Evolutionary conservation across 1,139 yeast species (phyloP), one percentile per base, ranked within the genome.

Genomic region (Sporopachydermia cereana): DNA sequence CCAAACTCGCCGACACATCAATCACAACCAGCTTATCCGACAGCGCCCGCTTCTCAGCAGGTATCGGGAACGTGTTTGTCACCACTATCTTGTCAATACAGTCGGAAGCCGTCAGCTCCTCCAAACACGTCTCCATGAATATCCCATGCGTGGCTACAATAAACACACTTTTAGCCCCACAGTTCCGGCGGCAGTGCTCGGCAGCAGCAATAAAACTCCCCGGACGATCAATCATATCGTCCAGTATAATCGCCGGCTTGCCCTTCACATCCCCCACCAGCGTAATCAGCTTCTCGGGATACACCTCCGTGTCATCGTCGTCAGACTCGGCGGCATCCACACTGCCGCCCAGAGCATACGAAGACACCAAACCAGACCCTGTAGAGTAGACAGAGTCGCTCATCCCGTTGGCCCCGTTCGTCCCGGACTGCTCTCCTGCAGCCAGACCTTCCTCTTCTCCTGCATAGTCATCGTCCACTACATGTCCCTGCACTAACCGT

Each of bases 141-240:
- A 88, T 76, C 52, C 97, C 99, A 58, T 93, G 99, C 2, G 97
- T 89, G 12, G 96, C 98, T 48, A 89, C 80, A 23, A 91, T 80
- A 56, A 84, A 86, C 34, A 93, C 96, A 44, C 79, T 74, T 55
- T 80, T 82, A 49, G 98, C 98, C 48, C 97, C 97, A 67, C 98
- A 89, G 64, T 88, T 88, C 63, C 85, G 71, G 55, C 93, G 76
- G 61, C 94, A 78, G 66, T 91, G 98, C 65, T 93, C 97, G 24
- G 98, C 98, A 43, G 98, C 98, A 39, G 96, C 91, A 53, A 93
- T 83, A 60, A 88, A 89, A 14, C 95, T 79, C 51, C 82, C 82
- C 42, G 96, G 96, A 60, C 93, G 84, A 59, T 91, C 98, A 55
- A 93, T 82, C 93, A 91, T 85, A 61, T 93, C 98, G 64, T 93